Evolutionary conservation across 2,329 filamentous ascomycete genomes (phyloP), one percentile per base, ranked within the genome.

Genomic region (Fusarium proliferatum): DNA sequence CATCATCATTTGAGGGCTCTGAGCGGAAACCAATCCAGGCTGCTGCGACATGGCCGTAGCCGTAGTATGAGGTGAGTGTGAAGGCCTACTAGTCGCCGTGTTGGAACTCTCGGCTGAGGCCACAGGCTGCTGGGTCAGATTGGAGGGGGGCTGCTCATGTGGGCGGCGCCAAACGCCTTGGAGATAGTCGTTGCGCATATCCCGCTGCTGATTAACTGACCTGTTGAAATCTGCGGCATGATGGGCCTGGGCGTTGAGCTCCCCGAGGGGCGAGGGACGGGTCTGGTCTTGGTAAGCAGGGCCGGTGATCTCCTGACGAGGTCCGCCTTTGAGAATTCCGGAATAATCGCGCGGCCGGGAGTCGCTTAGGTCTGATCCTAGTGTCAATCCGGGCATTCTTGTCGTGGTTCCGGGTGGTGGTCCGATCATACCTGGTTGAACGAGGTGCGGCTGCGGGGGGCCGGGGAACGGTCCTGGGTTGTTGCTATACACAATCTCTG

Each of bases 171-270:
- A 98, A 73, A 95, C 89, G 62, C 90, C 91, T 61, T 96, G 91
- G 73, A 97, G 86, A 75, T 94, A 97, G 66, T 95, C 92, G 67
- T 88, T 89, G 66, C 96, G 93, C 82, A 93, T 92, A 43, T 91
- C 90, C 66, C 96, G 92, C 81, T 95, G 93, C 76, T 93, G 89
- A 78, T 93, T 94, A 58, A 98, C 87, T 52, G 89, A 89, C 77
- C 96, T 94, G 84, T 96, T 98, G 84, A 93, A 97, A 76, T 98
- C 96, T 65, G 94, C 94, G 23, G 96, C 93, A 72, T 97, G 94
- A 57, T 94, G 91, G 34, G 95, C 94, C 81, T 98, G 95, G 51
- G 93, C 92, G 73, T 96, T 87, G 61, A 98, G 90, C 77, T 98
- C 96, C 52, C 89, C 87, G 34, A 94, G 88, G 36, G 92, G 90